Evolutionary conservation across 129 eudicot genomes (phyloP).

Genomic region (Centella asiatica): DNA sequence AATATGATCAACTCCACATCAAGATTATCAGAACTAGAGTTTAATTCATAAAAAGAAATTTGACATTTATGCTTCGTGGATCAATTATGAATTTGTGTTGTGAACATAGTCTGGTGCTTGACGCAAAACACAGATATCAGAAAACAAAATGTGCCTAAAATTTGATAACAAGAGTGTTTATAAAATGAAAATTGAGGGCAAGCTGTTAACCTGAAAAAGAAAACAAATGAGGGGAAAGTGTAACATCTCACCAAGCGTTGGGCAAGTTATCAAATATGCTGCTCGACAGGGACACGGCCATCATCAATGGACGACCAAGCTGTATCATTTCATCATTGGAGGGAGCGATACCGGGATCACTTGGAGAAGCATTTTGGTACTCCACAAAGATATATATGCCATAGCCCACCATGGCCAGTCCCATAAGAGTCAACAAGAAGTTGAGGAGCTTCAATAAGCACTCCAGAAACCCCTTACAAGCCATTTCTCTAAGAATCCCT

Average conservation of each 20-base stretch:
- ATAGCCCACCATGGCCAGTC: conserved; percentile 77
- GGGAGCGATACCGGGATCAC: conserved; percentile 28
- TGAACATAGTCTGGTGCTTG: too few relatives aligned
- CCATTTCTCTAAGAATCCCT: conserved; percentile 31
- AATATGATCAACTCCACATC: too few relatives aligned
- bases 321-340: conserved; percentile 38
- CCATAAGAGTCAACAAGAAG: conserved; percentile 66
- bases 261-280: conserved; percentile 62
- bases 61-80: too few relatives aligned
- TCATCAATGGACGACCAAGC: conserved; percentile 82
- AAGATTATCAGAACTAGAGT: too few relatives aligned
- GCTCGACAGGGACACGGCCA: conserved; percentile 45
- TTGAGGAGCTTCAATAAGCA: conserved; percentile 78
- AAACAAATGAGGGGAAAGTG: neutral
- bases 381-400: conserved; percentile 81
- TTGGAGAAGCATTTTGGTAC: conserved; percentile 36
- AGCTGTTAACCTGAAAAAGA: neutral
- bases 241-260: conserved; percentile 55
- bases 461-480: conserved; percentile 80
- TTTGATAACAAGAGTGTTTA: neutral
- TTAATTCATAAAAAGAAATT: too few relatives aligned
- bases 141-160: neutral
- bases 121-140: too few relatives aligned
- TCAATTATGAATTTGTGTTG: too few relatives aligned
- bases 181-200: neutral